Evolutionary conservation across 2,329 filamentous ascomycete species (phyloP), one percentile per base, ranked within the genome.

Genomic region (Claviceps sp.): DNA sequence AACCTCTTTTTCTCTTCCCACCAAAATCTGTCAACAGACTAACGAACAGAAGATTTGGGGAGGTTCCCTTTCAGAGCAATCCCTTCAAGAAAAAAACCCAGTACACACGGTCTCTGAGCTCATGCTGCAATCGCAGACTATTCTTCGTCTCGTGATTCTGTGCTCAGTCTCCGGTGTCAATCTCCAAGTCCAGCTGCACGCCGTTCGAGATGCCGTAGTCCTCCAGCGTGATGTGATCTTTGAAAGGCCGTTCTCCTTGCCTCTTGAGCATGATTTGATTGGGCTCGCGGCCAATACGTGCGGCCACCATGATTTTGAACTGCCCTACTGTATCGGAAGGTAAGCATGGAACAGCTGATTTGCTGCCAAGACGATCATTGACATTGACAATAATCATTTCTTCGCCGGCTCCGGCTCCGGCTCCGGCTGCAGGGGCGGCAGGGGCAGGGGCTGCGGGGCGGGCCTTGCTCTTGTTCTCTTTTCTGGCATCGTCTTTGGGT

Each of bases 131-230:
- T 22, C 40, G 18, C 36, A 41, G 16, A 41, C 2, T 40, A 45
- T 38, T 16, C 36, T 24, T 36, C 37, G 18, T 22, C 13, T 38
- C 26, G 13, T 36, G 5, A 5, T 22, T 13, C 37, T 37, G 18
- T 34, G 20, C 58, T 75, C 64, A 81, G 59, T 81, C 78, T 1
- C 78, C 76, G 4, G 78, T 81, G 58, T 81, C 78, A 48, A 82
- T 75, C 67, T 81, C 78, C 43, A 82, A 66, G 58, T 82, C 78
- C 47, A 82, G 65, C 68, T 82, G 78, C 63, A 95, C 89, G 9
- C 91, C 91, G 69, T 93, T 93, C 61, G 85, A 89, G 53, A 97
- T 83, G n/a, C 87, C 89, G 68, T 96, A 97, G 70, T 97, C 91
- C 62, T 87, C 87, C 60, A 96, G 68, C 37, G 82, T 90, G 55